These are phyloP conservation scores for Kappamyces sp. DNA, from an alignment of 192 early-diverging fungal genomes.

Conservation along the genomic window DNA sequence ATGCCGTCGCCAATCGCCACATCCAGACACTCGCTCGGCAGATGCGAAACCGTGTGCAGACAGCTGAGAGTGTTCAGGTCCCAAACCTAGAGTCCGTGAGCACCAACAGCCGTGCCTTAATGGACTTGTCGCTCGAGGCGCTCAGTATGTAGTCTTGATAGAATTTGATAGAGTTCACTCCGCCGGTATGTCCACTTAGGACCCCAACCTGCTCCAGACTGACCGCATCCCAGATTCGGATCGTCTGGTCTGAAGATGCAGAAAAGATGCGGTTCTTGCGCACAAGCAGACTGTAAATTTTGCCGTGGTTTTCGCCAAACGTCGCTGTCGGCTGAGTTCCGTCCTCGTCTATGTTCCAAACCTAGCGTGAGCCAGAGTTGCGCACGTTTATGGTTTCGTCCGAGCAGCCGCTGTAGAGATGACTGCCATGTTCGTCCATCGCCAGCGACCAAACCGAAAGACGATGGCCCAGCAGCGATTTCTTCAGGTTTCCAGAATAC, in stretches of 20 bases:
- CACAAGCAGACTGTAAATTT: slow-evolving; percentile 19
- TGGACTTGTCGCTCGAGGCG: slow-evolving; percentile 18
- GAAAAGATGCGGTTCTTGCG: slow-evolving; percentile 8
- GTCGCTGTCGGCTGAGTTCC: background rate
- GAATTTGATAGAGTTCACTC: slow-evolving; percentile 18
- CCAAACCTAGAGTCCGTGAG: slow-evolving; percentile 10
- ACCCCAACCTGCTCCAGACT: slow-evolving; percentile 1
- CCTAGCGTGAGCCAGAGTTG: background rate
- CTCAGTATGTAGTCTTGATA: slow-evolving; percentile 13
- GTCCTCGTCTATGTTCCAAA: slow-evolving; percentile 13
- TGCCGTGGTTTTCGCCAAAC: slow-evolving; percentile 13
- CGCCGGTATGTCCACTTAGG: slow-evolving; percentile 17
- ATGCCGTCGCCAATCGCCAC: slow-evolving; percentile 10
- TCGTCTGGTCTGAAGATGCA: slow-evolving; percentile 19
- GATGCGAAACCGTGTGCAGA: slow-evolving; percentile 15
- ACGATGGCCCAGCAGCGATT: slow-evolving; percentile 13
- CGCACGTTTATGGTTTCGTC: slow-evolving; percentile 15
- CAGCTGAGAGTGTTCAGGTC: slow-evolving; percentile 9
- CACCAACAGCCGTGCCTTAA: background rate
- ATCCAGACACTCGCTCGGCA: slow-evolving; percentile 19
- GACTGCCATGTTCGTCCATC: background rate
- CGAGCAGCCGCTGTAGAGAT: slow-evolving; percentile 12
- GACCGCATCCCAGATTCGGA: slow-evolving; percentile 13
- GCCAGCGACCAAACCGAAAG: slow-evolving; percentile 22
- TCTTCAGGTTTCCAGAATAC: slow-evolving; percentile 2